Evolutionary conservation across 2,329 filamentous ascomycete species (phyloP).

Genomic region (Aspergillus sp.): DNA sequence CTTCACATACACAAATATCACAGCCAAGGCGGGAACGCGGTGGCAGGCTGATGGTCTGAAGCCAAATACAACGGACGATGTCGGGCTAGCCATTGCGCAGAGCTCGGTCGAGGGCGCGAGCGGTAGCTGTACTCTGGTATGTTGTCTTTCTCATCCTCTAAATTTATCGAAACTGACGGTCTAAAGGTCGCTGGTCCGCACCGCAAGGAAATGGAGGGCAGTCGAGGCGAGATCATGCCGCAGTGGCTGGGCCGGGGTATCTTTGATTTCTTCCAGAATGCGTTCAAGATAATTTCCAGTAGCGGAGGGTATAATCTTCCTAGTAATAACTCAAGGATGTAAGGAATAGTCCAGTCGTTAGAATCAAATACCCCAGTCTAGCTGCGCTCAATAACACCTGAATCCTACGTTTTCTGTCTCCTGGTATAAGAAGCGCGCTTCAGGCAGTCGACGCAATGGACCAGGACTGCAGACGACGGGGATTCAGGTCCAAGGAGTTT

Average conservation of each 20-base stretch:
- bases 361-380: too few species aligned
- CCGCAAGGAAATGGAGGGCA: background rate
- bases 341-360: background rate
- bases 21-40: slow-evolving; percentile 36
- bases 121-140: slow-evolving; percentile 29
- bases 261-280: background rate
- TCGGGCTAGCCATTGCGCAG: slow-evolving; percentile 44
- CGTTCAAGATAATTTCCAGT: slow-evolving; percentile 1
- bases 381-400: too few species aligned
- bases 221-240: background rate
- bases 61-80: slow-evolving; percentile 43
- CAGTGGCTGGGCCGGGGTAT: background rate
- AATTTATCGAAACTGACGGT: background rate
- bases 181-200: background rate
- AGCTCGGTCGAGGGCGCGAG: slow-evolving; percentile 35
- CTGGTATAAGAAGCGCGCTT: too few species aligned
- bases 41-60: slow-evolving; percentile 44
- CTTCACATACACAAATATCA: slow-evolving; percentile 48
- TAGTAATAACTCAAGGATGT: background rate
- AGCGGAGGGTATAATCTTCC: slow-evolving; percentile 2
- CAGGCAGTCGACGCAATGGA: too few species aligned
- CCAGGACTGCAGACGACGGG: background rate
- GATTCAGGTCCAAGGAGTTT: background rate
- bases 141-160: background rate
- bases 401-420: too few species aligned